Percentiles rank a stretch among this genome's conserved stretches.
Evolutionary conservation across 192 early-diverging fungal species (phyloP).

Genomic region (Allomyces macrogynus): DNA sequence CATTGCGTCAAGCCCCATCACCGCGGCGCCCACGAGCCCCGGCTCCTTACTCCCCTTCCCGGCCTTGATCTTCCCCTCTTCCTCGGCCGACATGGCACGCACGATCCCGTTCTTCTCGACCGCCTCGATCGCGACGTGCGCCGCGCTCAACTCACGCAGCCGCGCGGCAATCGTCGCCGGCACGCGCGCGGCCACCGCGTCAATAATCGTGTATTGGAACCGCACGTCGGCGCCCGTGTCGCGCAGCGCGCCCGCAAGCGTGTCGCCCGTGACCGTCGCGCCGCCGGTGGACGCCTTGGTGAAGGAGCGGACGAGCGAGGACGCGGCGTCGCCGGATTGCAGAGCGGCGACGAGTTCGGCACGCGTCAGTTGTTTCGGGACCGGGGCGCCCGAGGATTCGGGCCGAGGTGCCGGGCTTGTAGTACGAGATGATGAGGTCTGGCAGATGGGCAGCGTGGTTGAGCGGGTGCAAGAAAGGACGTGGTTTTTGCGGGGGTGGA

Average conservation of each 20-base stretch:
- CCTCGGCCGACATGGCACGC: background rate
- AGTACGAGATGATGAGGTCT: background rate
- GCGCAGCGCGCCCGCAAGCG: background rate
- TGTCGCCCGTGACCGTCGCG: background rate
- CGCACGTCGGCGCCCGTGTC: background rate
- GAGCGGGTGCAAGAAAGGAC: background rate
- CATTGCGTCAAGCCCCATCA: no score
- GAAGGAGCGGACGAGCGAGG: no score
- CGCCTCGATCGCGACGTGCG: background rate
- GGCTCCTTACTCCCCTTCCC: no score
- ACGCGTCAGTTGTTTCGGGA: no score
- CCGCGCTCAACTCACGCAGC: background rate
- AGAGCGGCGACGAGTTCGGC: no score
- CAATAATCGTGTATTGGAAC: background rate
- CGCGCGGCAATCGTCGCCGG: background rate
- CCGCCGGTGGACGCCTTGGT: no score
- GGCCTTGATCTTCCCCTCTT: background rate
- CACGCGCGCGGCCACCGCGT: background rate
- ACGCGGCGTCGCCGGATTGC: no score
- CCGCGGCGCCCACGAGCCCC: no score
- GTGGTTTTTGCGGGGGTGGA: no score
- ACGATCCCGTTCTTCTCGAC: background rate
- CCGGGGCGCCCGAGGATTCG: no score
- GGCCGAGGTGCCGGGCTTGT: background rate
- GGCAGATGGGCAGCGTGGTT: background rate